These are phyloP conservation scores for Pleurotus citrinopileatus DNA, from an alignment of 768 basidiomycete genomes.

Conservation along the genomic window DNA sequence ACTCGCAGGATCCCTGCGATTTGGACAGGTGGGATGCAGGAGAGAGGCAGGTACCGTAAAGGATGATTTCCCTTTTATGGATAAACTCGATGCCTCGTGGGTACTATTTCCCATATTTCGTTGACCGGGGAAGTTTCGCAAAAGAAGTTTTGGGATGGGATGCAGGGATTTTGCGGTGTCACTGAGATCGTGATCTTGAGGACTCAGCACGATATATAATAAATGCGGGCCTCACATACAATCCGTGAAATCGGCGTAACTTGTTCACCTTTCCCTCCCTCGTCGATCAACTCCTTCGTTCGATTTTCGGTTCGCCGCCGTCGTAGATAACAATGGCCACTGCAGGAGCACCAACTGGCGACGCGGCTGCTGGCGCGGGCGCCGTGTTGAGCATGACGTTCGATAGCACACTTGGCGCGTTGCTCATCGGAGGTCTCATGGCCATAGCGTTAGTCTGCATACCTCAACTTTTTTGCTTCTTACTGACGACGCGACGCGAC, in stretches of 20 bases:
- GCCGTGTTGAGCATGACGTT: conserved; percentile 19
- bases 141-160: background rate
- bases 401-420: conserved; percentile 51
- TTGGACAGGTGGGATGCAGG: background rate
- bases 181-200: conserved; percentile 3
- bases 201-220: conserved; percentile 1
- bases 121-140: background rate
- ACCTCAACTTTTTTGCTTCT: background rate
- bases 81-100: background rate
- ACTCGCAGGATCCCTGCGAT: no score
- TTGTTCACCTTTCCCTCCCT: background rate
- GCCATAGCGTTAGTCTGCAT: conserved; percentile 49
- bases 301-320: background rate
- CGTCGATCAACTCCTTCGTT: background rate
- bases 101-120: background rate
- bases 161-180: background rate
- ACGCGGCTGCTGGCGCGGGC: conserved; percentile 19
- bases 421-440: conserved; percentile 50
- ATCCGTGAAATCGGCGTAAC: background rate
- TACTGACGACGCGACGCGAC: background rate
- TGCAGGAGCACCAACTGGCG: background rate
- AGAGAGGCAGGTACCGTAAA: background rate
- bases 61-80: background rate
- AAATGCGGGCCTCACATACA: no score
- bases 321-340: background rate